Percentiles rank a stretch among this genome's conserved stretches.
These are phyloP conservation scores for Aspergillus indologenus DNA, from an alignment of 495 filamentous ascomycete species.

Conservation along the genomic window DNA sequence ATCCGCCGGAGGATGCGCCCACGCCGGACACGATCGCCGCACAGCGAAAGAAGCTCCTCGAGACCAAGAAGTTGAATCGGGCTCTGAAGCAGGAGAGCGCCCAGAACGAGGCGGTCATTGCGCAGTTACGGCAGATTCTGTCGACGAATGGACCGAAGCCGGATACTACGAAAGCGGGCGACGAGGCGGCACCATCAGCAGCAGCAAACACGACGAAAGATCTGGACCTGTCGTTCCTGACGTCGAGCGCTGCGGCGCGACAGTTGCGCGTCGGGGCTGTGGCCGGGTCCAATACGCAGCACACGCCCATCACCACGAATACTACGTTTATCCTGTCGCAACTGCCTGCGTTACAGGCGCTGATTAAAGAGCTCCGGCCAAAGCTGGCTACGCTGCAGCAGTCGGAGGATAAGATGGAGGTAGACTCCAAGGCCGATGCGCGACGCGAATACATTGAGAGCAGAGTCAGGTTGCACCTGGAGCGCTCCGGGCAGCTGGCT, in stretches of 20 bases:
- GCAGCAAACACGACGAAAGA: slow-evolving; percentile 14
- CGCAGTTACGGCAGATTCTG: slow-evolving; percentile 59
- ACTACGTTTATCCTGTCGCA: slow-evolving; percentile 79
- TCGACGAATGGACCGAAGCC: slow-evolving; percentile 28
- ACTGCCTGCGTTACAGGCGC: slow-evolving; percentile 67
- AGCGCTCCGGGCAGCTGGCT: slow-evolving; percentile 42
- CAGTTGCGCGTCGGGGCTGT: slow-evolving; percentile 45
- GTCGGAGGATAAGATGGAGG: slow-evolving; percentile 29
- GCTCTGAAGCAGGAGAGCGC: slow-evolving; percentile 69
- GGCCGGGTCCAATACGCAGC: slow-evolving; percentile 34
- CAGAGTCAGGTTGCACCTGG: slow-evolving; percentile 50
- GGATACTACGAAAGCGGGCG: slow-evolving; percentile 25
- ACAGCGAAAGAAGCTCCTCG: slow-evolving; percentile 73
- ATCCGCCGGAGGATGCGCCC: slow-evolving; percentile 38
- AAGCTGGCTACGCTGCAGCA: slow-evolving; percentile 53
- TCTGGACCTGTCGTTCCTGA: slow-evolving; percentile 53
- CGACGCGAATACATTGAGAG: slow-evolving; percentile 74
- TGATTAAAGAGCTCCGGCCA: slow-evolving; percentile 61
- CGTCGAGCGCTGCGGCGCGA: slow-evolving; percentile 41
- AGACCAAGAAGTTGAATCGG: slow-evolving; percentile 74
- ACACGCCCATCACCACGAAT: slow-evolving; percentile 62
- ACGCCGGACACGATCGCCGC: slow-evolving; percentile 63
- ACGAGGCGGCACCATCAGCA: slow-evolving; percentile 14
- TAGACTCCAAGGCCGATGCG: slow-evolving; percentile 47
- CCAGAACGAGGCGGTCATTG: slow-evolving; percentile 71